A percentile compares a stretch with the other conserved stretches of the same genome.
Evolutionary conservation across 2,329 filamentous ascomycete genomes (phyloP).

Genomic region (Tolypocladium amazonense): DNA sequence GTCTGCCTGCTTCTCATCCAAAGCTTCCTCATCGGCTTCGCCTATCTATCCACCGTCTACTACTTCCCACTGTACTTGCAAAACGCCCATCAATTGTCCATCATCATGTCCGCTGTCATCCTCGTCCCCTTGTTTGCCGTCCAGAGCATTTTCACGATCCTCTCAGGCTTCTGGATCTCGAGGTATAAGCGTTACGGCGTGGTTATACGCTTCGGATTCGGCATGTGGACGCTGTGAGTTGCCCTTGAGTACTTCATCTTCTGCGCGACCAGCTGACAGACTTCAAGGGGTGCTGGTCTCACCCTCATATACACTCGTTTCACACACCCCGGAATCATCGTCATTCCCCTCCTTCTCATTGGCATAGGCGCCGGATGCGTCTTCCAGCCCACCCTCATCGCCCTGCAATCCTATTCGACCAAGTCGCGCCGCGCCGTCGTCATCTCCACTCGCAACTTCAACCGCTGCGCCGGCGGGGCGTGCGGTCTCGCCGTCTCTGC

Average conservation of each 20-base stretch:
- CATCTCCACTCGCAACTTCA: constrained; percentile 52
- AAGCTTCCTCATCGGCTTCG: constrained; percentile 48
- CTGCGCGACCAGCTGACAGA: background rate
- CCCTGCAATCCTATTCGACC: constrained; percentile 40
- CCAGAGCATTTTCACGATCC: constrained; percentile 33
- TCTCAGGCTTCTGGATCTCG: constrained; percentile 48
- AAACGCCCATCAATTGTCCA: constrained; percentile 30
- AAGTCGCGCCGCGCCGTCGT: constrained; percentile 50
- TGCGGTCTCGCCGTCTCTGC: constrained; percentile 47
- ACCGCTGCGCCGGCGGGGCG: constrained; percentile 45
- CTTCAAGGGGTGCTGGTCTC: constrained; percentile 36
- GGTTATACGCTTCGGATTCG: constrained; percentile 37
- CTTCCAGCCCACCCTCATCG: constrained; percentile 34
- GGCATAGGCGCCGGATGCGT: constrained; percentile 27
- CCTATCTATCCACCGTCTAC: constrained; percentile 49
- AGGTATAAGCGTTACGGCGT: constrained; percentile 45
- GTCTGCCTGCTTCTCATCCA: constrained; percentile 45
- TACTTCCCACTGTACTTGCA: constrained; percentile 54
- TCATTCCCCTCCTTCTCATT: constrained; percentile 28
- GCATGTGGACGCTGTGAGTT: constrained; percentile 22
- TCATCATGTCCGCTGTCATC: constrained; percentile 37
- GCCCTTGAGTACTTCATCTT: background rate
- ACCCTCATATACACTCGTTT: constrained; percentile 34
- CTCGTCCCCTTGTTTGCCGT: constrained; percentile 36
- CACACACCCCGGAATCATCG: constrained; percentile 36